Conservation (phyloP, 1,139 yeast species). For the Pichia sp. region DNA sequence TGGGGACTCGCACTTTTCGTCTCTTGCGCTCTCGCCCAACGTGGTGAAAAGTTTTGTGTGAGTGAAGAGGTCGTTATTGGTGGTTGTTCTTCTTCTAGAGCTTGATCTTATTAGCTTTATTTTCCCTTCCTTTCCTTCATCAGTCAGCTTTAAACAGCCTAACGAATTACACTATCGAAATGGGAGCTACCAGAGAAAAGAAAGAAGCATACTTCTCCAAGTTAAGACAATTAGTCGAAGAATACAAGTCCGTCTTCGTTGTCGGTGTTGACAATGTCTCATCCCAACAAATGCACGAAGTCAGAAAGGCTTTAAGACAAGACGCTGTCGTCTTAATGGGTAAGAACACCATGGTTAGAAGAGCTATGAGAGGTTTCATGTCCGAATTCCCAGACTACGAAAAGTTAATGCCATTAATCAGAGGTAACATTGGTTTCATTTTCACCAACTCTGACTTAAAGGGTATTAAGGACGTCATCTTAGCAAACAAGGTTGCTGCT, state of each 20-base stretch:
- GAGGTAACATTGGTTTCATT: constrained; percentile 99
- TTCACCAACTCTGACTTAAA: constrained; percentile 97
- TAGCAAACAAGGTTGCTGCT: constrained; percentile 97
- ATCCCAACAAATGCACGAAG: constrained; percentile 99
- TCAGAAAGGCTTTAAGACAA: constrained; percentile 96
- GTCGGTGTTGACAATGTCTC: constrained; percentile 99
- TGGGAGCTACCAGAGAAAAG: constrained; percentile 99
- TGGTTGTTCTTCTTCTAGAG: too few relatives aligned
- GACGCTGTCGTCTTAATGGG: constrained; percentile 98
- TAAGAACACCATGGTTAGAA: constrained; percentile 99
- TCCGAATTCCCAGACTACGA: constrained; percentile 94
- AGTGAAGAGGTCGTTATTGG: not conserved
- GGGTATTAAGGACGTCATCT: constrained; percentile 82
- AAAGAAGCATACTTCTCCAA: constrained; percentile 93
- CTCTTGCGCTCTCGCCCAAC: not conserved
- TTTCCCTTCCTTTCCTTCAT: not conserved
- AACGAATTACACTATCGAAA: constrained; percentile 86
- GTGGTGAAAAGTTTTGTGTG: constrained; percentile 7
- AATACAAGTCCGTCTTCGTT: constrained; percentile 96
- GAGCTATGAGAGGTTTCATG: constrained; percentile 98
- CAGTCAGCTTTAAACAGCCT: constrained; percentile 85
- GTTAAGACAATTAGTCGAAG: constrained; percentile 94
- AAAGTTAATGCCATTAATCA: constrained; percentile 91
- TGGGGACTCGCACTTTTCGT: not conserved
- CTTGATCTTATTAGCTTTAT: not conserved